Conservation (phyloP, 306 rosid genomes). For the Betula pendula region DNA sequence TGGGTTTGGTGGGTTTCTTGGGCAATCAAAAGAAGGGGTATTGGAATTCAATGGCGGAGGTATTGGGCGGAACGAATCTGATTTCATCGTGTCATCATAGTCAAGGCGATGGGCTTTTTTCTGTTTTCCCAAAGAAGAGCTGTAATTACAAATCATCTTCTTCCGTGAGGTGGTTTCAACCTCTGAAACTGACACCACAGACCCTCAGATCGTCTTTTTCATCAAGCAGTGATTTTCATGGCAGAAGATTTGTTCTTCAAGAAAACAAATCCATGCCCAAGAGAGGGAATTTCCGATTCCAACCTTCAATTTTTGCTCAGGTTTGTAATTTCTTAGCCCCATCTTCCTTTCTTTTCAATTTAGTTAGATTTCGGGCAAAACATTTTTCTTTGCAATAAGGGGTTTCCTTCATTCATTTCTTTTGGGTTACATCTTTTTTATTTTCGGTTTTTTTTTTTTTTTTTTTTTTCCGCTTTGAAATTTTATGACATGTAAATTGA, state of each 20-base stretch:
- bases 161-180: constrained; percentile 26
- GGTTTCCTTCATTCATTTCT: neutral
- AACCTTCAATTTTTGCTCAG: constrained; percentile 46
- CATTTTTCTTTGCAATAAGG: neutral
- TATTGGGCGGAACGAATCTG: constrained; percentile 46
- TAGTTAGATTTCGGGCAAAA: neutral
- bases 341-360: neutral
- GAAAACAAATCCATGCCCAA: constrained; percentile 30
- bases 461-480: neutral
- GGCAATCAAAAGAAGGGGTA: constrained; percentile 6
- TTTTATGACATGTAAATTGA: neutral
- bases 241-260: constrained; percentile 34
- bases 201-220: constrained; percentile 31
- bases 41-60: constrained; percentile 46
- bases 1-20: neutral
- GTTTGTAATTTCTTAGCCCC: constrained; percentile 29
- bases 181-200: constrained; percentile 47
- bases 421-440: neutral
- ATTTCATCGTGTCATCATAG: constrained; percentile 42
- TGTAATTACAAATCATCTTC: constrained; percentile 27
- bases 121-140: constrained; percentile 32
- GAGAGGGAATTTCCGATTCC: constrained; percentile 23
- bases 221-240: constrained; percentile 39
- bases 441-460: neutral
- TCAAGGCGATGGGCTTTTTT: constrained; percentile 26